phyloP scores from a whole-genome alignment of 371 early-diverging fungal genomes.

The Mucor racemosus region DNA sequence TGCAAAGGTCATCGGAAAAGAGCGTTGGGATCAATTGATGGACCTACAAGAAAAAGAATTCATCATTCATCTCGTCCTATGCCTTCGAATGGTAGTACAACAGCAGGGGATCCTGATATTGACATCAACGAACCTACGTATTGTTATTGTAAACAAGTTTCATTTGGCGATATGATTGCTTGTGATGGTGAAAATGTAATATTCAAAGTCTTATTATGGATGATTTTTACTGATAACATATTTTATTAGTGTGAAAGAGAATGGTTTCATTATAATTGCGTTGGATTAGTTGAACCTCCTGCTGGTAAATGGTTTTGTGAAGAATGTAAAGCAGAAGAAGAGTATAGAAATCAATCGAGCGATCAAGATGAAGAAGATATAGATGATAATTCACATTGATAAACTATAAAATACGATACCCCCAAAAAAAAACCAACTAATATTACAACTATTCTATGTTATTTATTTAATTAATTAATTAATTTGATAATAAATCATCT shows the following conservation, averaged over 20 bases:
- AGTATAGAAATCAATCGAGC: slow-evolving; percentile 12
- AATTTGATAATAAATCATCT: slow-evolving; percentile 5
- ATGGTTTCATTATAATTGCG: slow-evolving; percentile 94
- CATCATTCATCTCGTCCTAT: slow-evolving; percentile 36
- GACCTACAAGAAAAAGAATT: slow-evolving; percentile 17
- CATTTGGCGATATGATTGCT: slow-evolving; percentile 94
- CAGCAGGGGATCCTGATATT: slow-evolving; percentile 64
- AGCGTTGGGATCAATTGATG: slow-evolving; percentile 5
- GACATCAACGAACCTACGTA: slow-evolving; percentile 92
- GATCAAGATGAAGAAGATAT: slow-evolving; percentile 7
- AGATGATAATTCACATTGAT: neutral
- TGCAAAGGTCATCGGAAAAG: neutral
- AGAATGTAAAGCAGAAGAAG: slow-evolving; percentile 17
- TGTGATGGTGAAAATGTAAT: slow-evolving; percentile 86
- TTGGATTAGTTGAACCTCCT: slow-evolving; percentile 77
- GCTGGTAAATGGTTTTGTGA: slow-evolving; percentile 91
- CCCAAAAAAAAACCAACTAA: neutral
- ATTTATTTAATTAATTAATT: neutral
- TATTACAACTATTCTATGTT: neutral
- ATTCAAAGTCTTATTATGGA: neutral
- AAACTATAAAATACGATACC: neutral
- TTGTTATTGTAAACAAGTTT: slow-evolving; percentile 90
- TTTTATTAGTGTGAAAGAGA: slow-evolving; percentile 73
- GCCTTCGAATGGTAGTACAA: slow-evolving; percentile 7
- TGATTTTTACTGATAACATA: neutral